Evolutionary conservation across 345 rosid genomes (phyloP), one percentile per base, ranked within the genome.

Genomic region (Lumnitzera littorea): DNA sequence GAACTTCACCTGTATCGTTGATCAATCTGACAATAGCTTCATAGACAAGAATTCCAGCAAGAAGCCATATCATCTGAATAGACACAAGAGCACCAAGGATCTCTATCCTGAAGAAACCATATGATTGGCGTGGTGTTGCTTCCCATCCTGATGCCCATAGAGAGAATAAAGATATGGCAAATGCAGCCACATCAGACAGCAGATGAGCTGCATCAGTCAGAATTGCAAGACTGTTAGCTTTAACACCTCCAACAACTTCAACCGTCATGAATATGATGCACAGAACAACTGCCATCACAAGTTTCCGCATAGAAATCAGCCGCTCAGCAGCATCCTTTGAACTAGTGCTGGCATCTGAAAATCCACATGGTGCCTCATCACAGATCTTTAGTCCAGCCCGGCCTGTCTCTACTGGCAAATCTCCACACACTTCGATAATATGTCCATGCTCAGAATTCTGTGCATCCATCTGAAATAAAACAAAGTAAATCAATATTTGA

Each of bases 81-180:
- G 89, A 85, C 60, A 81, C 75, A 23, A 85, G 76, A 25, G 86
- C 82, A 36, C 89, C 89, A 13, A 83, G 82, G 53, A 83, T 80
- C 75, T 80, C 84, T 50, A 82, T 76, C 68, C 89, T 76, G 70
- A 78, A 78, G 68, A 83, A 85, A 14, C 89, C 91, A 62, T 83
- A 85, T 20, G 91, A 75, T 62, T 79, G 91, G 14, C 80, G 80
- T 0, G 91, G 89, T 41, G 67, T 85, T 1, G 89, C 89, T 57
- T 83, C 89, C 89, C 91, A 85, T 20, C 86, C 86, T 0, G 89
- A 48, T 15, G 86, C 91, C 91, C 91, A 81, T 16, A 85, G 67
- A 13, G 86, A 85, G 70, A 83, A 81, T 61, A 83, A 70, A 2
- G 89, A 86, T 54, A 83, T 86, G 14, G 87, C 89, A 68, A 83